These are phyloP conservation scores for Tilletia caries DNA, from an alignment of 1,284 basidiomycete species.

Conservation along the genomic window DNA sequence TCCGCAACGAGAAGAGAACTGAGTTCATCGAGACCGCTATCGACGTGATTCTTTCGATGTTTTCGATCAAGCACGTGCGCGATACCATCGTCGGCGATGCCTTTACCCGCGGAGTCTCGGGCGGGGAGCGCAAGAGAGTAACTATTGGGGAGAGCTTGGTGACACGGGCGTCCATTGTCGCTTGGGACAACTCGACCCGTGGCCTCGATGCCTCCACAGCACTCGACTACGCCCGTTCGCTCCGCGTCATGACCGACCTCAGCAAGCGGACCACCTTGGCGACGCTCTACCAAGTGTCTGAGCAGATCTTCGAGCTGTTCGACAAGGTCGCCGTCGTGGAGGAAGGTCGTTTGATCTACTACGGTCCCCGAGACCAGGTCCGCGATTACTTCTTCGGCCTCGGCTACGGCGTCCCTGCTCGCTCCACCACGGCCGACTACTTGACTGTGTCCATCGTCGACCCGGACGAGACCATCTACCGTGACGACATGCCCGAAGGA, in stretches of 20 bases:
- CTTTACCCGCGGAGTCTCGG: slow-evolving; percentile 40
- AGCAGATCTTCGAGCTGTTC: slow-evolving; percentile 41
- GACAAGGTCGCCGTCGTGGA: slow-evolving; percentile 42
- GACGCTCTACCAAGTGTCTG: slow-evolving; percentile 43
- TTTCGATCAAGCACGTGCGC: slow-evolving; percentile 46
- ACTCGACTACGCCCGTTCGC: slow-evolving; percentile 38
- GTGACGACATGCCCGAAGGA: slow-evolving; percentile 57
- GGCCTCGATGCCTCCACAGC: slow-evolving; percentile 44
- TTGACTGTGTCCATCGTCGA: slow-evolving; percentile 63
- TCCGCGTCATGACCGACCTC: slow-evolving; percentile 41
- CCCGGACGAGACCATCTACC: slow-evolving; percentile 61
- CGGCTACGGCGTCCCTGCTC: slow-evolving; percentile 37
- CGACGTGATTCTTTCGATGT: slow-evolving; percentile 41
- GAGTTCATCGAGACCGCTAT: slow-evolving; percentile 37
- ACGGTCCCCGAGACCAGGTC: slow-evolving; percentile 38
- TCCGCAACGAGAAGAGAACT: slow-evolving; percentile 25
- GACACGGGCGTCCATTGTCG: slow-evolving; percentile 31
- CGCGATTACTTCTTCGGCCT: slow-evolving; percentile 39
- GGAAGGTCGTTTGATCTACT: slow-evolving; percentile 55
- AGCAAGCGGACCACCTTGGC: slow-evolving; percentile 42
- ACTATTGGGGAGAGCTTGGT: slow-evolving; percentile 40
- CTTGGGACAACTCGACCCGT: slow-evolving; percentile 42
- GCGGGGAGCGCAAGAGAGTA: slow-evolving; percentile 42
- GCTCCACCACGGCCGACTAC: slow-evolving; percentile 57
- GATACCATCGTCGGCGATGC: slow-evolving; percentile 45